phyloP scores from a whole-genome alignment of 257 asterid species.

The Nyctanthes arbortristis region DNA sequence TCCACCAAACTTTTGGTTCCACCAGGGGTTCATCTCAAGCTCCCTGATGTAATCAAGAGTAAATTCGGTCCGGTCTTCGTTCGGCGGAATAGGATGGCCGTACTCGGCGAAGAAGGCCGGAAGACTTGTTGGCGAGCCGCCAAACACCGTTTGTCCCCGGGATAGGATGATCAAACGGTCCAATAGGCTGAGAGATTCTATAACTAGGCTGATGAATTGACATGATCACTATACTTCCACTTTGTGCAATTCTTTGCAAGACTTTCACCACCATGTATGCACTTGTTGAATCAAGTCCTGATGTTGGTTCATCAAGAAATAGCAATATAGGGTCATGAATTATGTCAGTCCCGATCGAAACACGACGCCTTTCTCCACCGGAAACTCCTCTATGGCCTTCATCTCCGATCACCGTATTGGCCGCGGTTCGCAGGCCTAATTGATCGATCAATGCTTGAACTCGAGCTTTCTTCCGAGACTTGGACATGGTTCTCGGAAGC shows the following conservation, averaged over 20 bases:
- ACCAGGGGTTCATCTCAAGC: slow-evolving; percentile 30
- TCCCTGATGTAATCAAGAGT: slow-evolving; percentile 57
- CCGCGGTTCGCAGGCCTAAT: slow-evolving; percentile 48
- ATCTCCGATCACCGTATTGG: slow-evolving; percentile 53
- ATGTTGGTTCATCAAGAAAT: slow-evolving; percentile 67
- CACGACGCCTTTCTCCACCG: slow-evolving; percentile 55
- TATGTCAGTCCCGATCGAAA: slow-evolving; percentile 59
- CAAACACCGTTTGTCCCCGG: slow-evolving; percentile 49
- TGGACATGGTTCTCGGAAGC: slow-evolving; percentile 48
- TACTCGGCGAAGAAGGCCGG: slow-evolving; percentile 41
- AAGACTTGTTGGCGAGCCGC: slow-evolving; percentile 36
- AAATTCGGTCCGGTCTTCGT: slow-evolving; percentile 56
- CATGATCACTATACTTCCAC: slow-evolving; percentile 58
- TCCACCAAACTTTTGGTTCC: slow-evolving; percentile 35
- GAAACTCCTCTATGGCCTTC: slow-evolving; percentile 69
- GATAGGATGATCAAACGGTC: slow-evolving; percentile 55
- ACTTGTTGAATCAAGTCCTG: slow-evolving; percentile 62
- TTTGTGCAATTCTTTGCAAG: slow-evolving; percentile 51
- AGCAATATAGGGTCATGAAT: slow-evolving; percentile 59
- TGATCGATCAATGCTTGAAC: slow-evolving; percentile 56
- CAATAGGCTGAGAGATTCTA: slow-evolving; percentile 42
- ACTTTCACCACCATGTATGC: slow-evolving; percentile 61
- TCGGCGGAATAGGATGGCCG: slow-evolving; percentile 45
- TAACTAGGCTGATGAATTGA: slow-evolving; percentile 66
- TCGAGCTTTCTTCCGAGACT: slow-evolving; percentile 38